Evolutionary conservation across 1,284 basidiomycete species (phyloP).

Genomic region (Inonotus hispidus): DNA sequence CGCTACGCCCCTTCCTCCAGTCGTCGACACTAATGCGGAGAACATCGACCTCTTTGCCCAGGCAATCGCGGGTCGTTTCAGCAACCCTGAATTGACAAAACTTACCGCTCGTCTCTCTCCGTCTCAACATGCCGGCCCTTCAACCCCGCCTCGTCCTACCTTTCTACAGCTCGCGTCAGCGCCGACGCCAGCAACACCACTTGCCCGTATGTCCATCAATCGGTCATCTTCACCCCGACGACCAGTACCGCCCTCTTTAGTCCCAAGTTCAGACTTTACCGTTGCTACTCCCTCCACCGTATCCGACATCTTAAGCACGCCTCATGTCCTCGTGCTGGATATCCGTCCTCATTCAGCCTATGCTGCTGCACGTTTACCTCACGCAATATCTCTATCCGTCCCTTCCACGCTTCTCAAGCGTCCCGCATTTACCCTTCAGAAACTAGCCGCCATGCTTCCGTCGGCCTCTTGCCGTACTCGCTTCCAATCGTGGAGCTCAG

Average conservation of each 20-base stretch:
- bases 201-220: not conserved
- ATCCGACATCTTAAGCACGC: conserved; percentile 29
- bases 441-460: conserved; percentile 72
- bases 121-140: conserved; percentile 3
- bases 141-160: not conserved
- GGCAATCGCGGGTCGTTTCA: conserved; percentile 24
- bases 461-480: conserved; percentile 48
- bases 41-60: conserved; percentile 24
- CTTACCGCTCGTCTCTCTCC: conserved; percentile 24
- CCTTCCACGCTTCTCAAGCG: conserved; percentile 93
- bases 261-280: conserved; percentile 25
- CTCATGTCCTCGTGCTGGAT: conserved; percentile 63
- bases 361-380: conserved; percentile 56
- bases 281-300: conserved; percentile 32
- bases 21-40: conserved; percentile 8
- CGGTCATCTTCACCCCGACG: not conserved
- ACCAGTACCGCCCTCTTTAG: not conserved
- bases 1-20: conserved; percentile 8
- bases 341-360: conserved; percentile 81
- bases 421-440: conserved; percentile 73
- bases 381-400: conserved; percentile 85
- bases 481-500: conserved; percentile 55
- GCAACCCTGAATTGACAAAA: conserved; percentile 14
- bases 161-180: not conserved
- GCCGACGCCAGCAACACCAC: not conserved